These are phyloP conservation scores for Sarocladium brachiariae DNA, from an alignment of 2,329 filamentous ascomycete genomes.

Conservation along the genomic window DNA sequence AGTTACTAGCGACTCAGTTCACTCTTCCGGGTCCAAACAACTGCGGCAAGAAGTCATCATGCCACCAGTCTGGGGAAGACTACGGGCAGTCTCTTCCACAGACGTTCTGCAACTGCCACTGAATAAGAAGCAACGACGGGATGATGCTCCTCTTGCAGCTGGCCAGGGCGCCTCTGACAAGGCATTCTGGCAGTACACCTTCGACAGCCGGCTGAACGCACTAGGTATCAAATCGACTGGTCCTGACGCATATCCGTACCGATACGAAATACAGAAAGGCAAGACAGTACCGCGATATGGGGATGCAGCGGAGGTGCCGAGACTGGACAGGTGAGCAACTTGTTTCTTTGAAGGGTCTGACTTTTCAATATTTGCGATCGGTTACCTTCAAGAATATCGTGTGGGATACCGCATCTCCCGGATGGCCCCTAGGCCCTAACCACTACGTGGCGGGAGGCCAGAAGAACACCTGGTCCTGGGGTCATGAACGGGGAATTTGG, in stretches of 20 bases:
- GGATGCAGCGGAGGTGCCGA: neutral
- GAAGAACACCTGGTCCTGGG: too few relatives aligned
- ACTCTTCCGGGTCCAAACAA: too few relatives aligned
- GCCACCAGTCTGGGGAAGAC: conserved; percentile 4
- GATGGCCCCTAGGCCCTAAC: too few relatives aligned
- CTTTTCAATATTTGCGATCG: too few relatives aligned
- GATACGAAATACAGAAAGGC: conserved; percentile 9
- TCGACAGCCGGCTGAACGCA: conserved; percentile 10
- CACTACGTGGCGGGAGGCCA: too few relatives aligned
- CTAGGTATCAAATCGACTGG: conserved; percentile 2
- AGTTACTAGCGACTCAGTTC: too few relatives aligned
- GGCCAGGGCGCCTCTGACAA: conserved; percentile 3
- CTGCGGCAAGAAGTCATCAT: neutral
- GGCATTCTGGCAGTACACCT: conserved; percentile 10
- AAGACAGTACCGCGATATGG: conserved; percentile 11
- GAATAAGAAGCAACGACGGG: neutral
- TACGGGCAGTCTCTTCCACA: neutral
- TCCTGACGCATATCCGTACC: neutral
- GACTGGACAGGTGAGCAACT: neutral
- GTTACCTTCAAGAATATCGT: too few relatives aligned
- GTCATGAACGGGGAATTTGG: too few relatives aligned
- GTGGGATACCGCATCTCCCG: too few relatives aligned
- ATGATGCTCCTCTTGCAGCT: neutral
- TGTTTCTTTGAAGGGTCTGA: neutral
- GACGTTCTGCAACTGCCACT: neutral